phyloP scores from a whole-genome alignment of 2,329 filamentous ascomycete species.

The Orbilia quercus region DNA sequence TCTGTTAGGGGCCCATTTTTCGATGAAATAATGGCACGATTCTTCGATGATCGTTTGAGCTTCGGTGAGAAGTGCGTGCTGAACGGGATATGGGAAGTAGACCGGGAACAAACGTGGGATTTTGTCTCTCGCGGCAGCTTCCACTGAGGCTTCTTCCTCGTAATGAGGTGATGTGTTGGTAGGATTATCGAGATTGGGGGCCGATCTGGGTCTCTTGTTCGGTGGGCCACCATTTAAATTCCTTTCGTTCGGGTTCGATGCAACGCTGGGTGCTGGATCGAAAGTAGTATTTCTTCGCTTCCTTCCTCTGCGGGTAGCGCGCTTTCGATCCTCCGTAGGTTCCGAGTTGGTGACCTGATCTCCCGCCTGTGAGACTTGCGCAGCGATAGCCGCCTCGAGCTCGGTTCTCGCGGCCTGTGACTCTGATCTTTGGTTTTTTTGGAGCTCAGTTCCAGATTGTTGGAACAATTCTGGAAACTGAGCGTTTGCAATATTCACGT shows the following conservation, averaged over 20 bases:
- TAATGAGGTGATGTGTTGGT: too few species aligned
- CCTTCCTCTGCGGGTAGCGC: background rate
- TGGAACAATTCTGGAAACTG: constrained; percentile 23
- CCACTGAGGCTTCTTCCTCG: background rate
- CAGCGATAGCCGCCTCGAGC: constrained; percentile 15
- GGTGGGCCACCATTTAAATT: background rate
- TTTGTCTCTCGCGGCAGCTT: background rate
- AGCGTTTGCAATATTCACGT: constrained; percentile 6
- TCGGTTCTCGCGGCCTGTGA: constrained; percentile 15
- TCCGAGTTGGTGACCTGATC: constrained; percentile 10
- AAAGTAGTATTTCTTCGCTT: background rate
- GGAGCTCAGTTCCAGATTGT: background rate
- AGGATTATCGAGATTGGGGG: background rate
- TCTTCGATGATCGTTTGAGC: constrained; percentile 21
- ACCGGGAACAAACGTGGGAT: constrained; percentile 25
- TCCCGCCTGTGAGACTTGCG: background rate
- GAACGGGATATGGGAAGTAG: constrained; percentile 12
- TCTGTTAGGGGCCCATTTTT: constrained; percentile 14
- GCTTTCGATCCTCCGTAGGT: constrained; percentile 8
- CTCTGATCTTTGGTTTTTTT: constrained; percentile 17
- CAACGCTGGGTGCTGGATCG: constrained; percentile 3
- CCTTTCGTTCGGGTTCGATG: background rate
- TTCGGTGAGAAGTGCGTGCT: constrained; percentile 21
- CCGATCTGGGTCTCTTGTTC: background rate
- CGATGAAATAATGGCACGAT: constrained; percentile 22